Percentiles rank a stretch among this genome's conserved stretches.
phyloP scores from a whole-genome alignment of 495 filamentous ascomycete genomes.

The Penicillium argentinense region DNA sequence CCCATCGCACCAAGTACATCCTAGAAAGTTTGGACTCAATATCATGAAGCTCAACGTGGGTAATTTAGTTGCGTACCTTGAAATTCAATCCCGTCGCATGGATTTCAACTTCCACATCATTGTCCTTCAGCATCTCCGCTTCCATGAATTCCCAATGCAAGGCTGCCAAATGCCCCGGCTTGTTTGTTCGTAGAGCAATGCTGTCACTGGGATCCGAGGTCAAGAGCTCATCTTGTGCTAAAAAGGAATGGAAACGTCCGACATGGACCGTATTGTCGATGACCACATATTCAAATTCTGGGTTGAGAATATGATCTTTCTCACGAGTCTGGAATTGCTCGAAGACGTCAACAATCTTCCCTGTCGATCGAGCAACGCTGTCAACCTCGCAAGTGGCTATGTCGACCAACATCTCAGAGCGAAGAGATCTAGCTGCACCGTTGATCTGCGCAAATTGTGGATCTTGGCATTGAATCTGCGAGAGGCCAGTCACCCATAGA shows the following conservation, averaged over 20 bases:
- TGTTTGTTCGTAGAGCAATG: conserved; percentile 14
- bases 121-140: not conserved
- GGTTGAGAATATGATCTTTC: not conserved
- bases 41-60: not conserved
- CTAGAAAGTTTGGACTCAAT: conserved; percentile 6
- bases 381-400: conserved; percentile 47
- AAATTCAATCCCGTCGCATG: conserved; percentile 31
- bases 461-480: conserved; percentile 36
- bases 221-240: conserved; percentile 11
- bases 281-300: not conserved
- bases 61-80: conserved; percentile 15
- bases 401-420: conserved; percentile 37
- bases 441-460: conserved; percentile 36
- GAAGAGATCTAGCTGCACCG: conserved; percentile 41
- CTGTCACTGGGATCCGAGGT: not conserved
- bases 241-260: conserved; percentile 22
- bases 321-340: not conserved
- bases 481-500: conserved; percentile 36
- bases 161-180: conserved; percentile 30
- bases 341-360: conserved; percentile 22
- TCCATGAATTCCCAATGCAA: conserved; percentile 46
- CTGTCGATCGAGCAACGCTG: conserved; percentile 3
- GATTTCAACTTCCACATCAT: conserved; percentile 33
- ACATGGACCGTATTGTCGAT: conserved; percentile 15
- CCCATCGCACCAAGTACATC: conserved; percentile 42